Evolutionary conservation across 257 asterid genomes (phyloP).

Genomic region (Hygrophila difformis): DNA sequence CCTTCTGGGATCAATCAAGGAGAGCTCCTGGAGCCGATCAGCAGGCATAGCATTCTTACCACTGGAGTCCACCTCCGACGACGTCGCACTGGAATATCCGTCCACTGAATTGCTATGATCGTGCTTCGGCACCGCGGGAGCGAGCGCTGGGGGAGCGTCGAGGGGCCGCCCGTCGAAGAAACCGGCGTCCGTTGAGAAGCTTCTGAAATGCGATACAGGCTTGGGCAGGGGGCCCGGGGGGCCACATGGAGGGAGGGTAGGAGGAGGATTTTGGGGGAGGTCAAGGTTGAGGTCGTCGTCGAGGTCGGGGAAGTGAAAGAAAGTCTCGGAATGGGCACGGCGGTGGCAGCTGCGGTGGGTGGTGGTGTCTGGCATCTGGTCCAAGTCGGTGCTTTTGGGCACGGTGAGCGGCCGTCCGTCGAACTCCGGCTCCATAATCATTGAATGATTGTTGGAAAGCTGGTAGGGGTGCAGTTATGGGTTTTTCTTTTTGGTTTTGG

Average conservation of each 20-base stretch:
- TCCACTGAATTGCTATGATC: constrained; percentile 82
- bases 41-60: constrained; percentile 63
- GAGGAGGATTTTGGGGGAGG: constrained; percentile 20
- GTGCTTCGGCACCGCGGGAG: constrained; percentile 35
- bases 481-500: no score
- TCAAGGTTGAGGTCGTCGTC: constrained; percentile 35
- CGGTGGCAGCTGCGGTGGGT: constrained; percentile 49
- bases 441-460: not conserved
- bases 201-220: constrained; percentile 29
- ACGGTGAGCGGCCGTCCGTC: constrained; percentile 28
- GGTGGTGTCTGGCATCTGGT: constrained; percentile 44
- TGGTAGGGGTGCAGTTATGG: no score
- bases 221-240: constrained; percentile 9
- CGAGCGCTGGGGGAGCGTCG: not conserved
- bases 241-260: constrained; percentile 11
- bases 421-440: constrained; percentile 33
- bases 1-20: constrained; percentile 83
- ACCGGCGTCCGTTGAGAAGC: constrained; percentile 27
- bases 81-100: constrained; percentile 50
- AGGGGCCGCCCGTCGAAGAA: not conserved
- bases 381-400: constrained; percentile 28
- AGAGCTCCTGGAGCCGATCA: constrained; percentile 71
- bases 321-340: constrained; percentile 48
- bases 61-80: constrained; percentile 54
- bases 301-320: constrained; percentile 36